phyloP scores from a whole-genome alignment of 2,329 filamentous ascomycete species.

The Fonsecaea monophora region DNA sequence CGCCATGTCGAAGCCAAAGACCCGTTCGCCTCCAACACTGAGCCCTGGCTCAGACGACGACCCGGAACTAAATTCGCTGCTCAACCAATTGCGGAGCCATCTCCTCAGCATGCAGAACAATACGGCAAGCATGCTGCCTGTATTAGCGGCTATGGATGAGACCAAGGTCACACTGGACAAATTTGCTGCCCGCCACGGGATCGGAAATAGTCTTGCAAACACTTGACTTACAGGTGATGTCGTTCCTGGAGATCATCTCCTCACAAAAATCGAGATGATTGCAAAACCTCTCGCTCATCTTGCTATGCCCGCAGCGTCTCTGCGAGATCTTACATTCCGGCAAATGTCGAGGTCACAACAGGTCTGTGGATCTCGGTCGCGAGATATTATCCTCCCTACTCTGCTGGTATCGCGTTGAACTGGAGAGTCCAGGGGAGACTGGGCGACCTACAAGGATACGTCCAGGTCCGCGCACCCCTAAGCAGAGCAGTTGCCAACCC shows the following conservation, averaged over 20 bases:
- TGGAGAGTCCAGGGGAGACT: no score
- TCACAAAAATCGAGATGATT: neutral
- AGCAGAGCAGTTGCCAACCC: no score
- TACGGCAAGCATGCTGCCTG: conserved; percentile 36
- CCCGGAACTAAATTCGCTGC: conserved; percentile 46
- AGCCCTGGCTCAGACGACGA: conserved; percentile 41
- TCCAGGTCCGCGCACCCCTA: no score
- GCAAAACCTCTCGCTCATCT: neutral
- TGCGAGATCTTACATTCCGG: no score
- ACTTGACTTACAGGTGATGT: neutral
- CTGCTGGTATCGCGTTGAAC: no score
- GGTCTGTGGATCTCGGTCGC: no score
- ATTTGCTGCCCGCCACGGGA: conserved; percentile 24
- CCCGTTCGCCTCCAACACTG: neutral
- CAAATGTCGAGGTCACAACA: no score
- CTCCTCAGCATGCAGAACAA: conserved; percentile 55
- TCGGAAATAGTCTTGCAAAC: neutral
- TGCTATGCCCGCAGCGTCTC: no score
- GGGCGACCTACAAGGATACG: no score
- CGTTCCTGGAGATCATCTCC: neutral
- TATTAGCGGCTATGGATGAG: conserved; percentile 28
- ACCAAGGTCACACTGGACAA: conserved; percentile 23
- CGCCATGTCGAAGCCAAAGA: neutral
- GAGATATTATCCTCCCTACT: no score
- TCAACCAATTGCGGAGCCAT: conserved; percentile 52